Conservation (phyloP, 2,329 filamentous ascomycete genomes). For the Apiospora hydei region DNA sequence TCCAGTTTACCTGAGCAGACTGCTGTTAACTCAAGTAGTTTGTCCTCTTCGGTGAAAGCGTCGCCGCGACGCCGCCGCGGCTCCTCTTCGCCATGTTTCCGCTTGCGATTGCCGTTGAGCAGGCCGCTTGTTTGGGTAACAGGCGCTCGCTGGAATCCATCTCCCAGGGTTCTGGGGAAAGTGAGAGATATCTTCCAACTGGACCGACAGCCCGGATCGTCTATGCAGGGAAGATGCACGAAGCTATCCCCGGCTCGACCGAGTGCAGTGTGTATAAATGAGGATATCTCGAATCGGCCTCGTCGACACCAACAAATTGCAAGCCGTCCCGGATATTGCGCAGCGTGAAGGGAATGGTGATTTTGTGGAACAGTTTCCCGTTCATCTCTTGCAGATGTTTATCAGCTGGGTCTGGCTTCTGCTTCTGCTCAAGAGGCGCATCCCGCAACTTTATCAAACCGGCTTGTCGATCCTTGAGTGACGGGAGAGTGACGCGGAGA, state of each 20-base stretch:
- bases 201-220: conserved; percentile 81
- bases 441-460: conserved; percentile 34
- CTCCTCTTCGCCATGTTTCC: conserved; percentile 51
- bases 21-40: conserved; percentile 85
- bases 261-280: conserved; percentile 91
- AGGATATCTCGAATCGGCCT: conserved; percentile 82
- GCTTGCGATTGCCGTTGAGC: conserved; percentile 44
- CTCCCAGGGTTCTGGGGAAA: conserved; percentile 84
- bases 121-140: conserved; percentile 48
- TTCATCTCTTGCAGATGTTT: conserved; percentile 38
- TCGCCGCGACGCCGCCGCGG: conserved; percentile 43
- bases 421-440: conserved; percentile 33
- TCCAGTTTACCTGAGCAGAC: conserved; percentile 90
- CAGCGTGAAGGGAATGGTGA: conserved; percentile 78
- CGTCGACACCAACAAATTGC: conserved; percentile 88
- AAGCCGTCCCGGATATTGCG: conserved; percentile 82
- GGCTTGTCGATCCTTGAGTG: conserved; percentile 42
- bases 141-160: conserved; percentile 64
- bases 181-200: conserved; percentile 90
- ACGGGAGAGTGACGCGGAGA: conserved; percentile 50
- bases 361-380: conserved; percentile 52
- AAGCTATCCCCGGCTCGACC: conserved; percentile 78
- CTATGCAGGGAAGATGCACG: conserved; percentile 90
- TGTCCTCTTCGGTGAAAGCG: conserved; percentile 75
- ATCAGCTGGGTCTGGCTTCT: conserved; percentile 50